Conservation (phyloP, 2,329 filamentous ascomycete genomes). For the Rutstroemia sp. region DNA sequence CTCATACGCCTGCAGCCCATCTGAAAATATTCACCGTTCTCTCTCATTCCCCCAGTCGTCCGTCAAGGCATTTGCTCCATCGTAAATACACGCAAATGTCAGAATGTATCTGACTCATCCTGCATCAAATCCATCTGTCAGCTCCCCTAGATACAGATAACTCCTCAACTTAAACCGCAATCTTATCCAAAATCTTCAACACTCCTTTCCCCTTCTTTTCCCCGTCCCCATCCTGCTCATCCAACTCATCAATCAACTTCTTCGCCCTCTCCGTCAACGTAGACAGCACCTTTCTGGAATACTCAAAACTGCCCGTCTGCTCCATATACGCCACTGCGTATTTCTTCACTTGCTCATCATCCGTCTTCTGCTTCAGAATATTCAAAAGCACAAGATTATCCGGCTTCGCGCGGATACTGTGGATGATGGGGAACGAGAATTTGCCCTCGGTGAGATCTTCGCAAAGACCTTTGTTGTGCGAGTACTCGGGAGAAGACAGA, state of each 20-base stretch:
- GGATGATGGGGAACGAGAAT: conserved; percentile 93
- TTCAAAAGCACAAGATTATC: conserved; percentile 76
- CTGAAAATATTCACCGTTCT: too few species aligned
- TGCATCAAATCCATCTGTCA: too few species aligned
- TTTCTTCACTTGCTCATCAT: conserved; percentile 78
- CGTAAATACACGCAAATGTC: too few species aligned
- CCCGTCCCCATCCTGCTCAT: conserved; percentile 47
- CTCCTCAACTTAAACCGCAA: conserved; percentile 33
- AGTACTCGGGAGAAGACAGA: conserved; percentile 66
- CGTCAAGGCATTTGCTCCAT: too few species aligned
- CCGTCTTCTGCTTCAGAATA: conserved; percentile 85
- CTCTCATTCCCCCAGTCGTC: too few species aligned
- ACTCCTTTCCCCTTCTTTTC: conserved; percentile 49
- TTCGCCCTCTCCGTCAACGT: conserved; percentile 59
- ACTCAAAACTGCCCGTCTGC: conserved; percentile 79
- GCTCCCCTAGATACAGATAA: too few species aligned
- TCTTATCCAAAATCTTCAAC: conserved; percentile 61
- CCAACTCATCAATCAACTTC: conserved; percentile 55
- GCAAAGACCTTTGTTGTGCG: conserved; percentile 83
- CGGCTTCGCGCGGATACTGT: conserved; percentile 75
- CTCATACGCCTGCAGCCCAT: too few species aligned
- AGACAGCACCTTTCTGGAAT: conserved; percentile 62
- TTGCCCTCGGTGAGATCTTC: conserved; percentile 96
- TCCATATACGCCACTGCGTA: conserved; percentile 93
- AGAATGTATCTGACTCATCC: too few species aligned